Evolutionary conservation across 192 early-diverging fungal species (phyloP), one percentile per base, ranked within the genome.

Genomic region (Nowakowskiella sp.): DNA sequence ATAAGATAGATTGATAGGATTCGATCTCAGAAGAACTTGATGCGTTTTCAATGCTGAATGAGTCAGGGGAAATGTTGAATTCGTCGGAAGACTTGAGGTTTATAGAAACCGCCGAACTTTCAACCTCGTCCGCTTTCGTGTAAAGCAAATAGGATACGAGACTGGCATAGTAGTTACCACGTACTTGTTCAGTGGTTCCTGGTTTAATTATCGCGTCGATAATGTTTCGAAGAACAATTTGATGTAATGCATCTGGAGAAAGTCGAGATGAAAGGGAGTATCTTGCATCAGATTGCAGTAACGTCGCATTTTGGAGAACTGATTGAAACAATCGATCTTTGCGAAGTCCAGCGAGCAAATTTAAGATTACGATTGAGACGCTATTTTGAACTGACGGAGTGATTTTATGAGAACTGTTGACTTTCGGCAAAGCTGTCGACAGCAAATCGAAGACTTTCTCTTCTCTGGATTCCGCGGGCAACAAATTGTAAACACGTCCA

Each of bases 151-250:
- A 83, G 47, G 77, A 76, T 48, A 89, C 69, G 43, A 94, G 62
- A 0, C 84, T 76, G 24, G 80, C 73, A 60, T 94, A 92, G 21
- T 90, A 63, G 58, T 90, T 90, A 43, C 87, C 88, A 3, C 92
- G 78, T 47, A 85, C 58, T 31, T 58, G 63, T 21, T 76, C 59
- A 7, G 84, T 71, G 6, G 74, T 65, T 1, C 81, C 80, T 0
- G 78, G 57, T 13, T 70, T 71, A 32, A 81, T 53, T 23, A 85
- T 83, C 3, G 81, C 76, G 7, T 62, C 72, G 42, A 89, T 64
- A 23, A 91, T 71, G 7, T 69, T 69, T 4, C 55, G 55, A 47
- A 78, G 42, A 29, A 69, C 61, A 2, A 31, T 62, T 25, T 62
- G 60, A 16, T 67, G 64, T 23, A 61, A 30, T 3, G 67, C 46